Evolutionary conservation across 257 asterid genomes (phyloP).

Genomic region (Salvia miltiorrhiza): DNA sequence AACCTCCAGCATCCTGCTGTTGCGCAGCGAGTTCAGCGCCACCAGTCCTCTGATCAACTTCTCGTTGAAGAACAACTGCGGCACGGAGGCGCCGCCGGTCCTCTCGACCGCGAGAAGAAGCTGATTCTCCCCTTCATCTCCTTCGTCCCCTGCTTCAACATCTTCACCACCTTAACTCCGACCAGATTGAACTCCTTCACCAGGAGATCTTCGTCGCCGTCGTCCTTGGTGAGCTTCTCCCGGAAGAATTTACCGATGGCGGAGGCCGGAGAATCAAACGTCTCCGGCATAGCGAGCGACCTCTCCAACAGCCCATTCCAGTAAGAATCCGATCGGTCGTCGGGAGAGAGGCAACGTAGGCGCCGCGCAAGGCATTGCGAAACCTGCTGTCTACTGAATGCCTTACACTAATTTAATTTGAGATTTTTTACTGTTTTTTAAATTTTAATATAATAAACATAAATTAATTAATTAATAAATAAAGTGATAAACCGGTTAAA

Average conservation of each 20-base stretch:
- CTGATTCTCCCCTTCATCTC: slow-evolving; percentile 59
- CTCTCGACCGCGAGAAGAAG: slow-evolving; percentile 81
- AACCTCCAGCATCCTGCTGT: slow-evolving; percentile 66
- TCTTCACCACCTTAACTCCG: slow-evolving; percentile 62
- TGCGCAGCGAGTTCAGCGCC: slow-evolving; percentile 76
- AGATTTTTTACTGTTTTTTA: no score
- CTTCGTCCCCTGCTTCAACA: slow-evolving; percentile 29
- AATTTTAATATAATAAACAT: no score
- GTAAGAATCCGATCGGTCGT: no score
- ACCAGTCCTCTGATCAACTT: slow-evolving; percentile 78
- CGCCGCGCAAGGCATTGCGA: no score
- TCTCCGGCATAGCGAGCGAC: slow-evolving; percentile 50
- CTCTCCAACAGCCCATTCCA: slow-evolving; percentile 44
- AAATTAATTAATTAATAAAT: no score
- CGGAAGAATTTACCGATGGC: slow-evolving; percentile 76
- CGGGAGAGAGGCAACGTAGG: no score
- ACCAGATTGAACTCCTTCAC: slow-evolving; percentile 63
- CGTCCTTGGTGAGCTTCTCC: slow-evolving; percentile 47
- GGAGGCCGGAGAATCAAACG: slow-evolving; percentile 52
- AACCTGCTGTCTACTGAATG: no score
- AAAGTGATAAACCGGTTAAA: no score
- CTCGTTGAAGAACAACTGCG: slow-evolving; percentile 83
- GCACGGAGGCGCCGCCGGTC: slow-evolving; percentile 60
- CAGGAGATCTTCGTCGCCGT: slow-evolving; percentile 8
- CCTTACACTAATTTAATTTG: no score